Evolutionary conservation across 805 yeast species (phyloP).

Genomic region (Wickerhamiella bombiphila): DNA sequence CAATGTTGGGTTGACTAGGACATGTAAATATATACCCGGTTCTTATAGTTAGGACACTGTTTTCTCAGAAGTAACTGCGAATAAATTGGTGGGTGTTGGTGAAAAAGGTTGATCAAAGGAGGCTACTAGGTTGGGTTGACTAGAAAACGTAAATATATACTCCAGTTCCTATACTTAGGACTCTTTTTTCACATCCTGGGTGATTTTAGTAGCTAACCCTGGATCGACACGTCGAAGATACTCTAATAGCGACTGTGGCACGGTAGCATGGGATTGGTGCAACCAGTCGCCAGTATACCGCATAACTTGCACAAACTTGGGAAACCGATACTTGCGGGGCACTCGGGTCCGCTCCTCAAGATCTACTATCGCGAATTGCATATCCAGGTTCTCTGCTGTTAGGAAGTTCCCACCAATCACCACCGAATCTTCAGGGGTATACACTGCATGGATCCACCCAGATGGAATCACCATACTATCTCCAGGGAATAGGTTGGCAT

Average conservation of each 20-base stretch:
- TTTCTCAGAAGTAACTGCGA: too few relatives aligned
- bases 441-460: conserved; percentile 88
- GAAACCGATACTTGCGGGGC: conserved; percentile 62
- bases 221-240: neutral
- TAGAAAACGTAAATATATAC: too few relatives aligned
- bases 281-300: conserved; percentile 40
- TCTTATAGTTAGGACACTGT: too few relatives aligned
- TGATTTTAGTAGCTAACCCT: neutral
- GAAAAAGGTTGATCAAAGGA: too few relatives aligned
- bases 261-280: neutral
- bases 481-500: conserved; percentile 39
- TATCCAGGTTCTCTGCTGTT: conserved; percentile 45
- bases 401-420: conserved; percentile 83
- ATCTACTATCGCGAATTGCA: conserved; percentile 45
- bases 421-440: conserved; percentile 65
- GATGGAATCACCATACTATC: conserved; percentile 75
- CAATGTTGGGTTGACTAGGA: too few relatives aligned
- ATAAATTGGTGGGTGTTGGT: too few relatives aligned
- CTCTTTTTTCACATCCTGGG: neutral
- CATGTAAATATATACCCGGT: too few relatives aligned
- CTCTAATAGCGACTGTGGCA: neutral
- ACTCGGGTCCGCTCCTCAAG: conserved; percentile 59
- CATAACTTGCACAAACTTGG: conserved; percentile 54
- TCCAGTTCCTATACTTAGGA: too few relatives aligned
- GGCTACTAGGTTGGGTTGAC: too few relatives aligned